Evolutionary conservation across 768 basidiomycete species (phyloP), one percentile per base, ranked within the genome.

Genomic region (Chalciporus pseudorubinellus): DNA sequence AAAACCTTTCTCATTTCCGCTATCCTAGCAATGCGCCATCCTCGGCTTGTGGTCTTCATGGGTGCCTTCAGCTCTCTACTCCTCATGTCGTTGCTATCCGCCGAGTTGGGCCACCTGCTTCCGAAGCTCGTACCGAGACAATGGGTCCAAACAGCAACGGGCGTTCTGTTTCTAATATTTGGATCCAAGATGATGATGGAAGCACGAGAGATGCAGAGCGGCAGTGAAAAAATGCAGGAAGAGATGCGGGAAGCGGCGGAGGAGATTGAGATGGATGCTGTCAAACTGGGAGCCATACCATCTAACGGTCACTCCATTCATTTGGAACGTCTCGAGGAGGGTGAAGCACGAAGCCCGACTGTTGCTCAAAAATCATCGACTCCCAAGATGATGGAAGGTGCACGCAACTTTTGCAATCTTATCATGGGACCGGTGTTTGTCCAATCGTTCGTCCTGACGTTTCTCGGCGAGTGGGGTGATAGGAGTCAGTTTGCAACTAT

Each of bases 401-500:
- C 82, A 6, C 79, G 92, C 59, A 95, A 95, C 66, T 85, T 93
- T 61, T 87, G 82, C 66, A 85, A 84, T 61, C 72, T 94, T 16
- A 69, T 95, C 58, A 72, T 98, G 18, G 93, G 91, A 1, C 95
- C 95, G 1, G 92, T 97, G 2, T 95, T 98, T 63, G 93, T 94
- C 3, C 94, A 99, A 69, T 84, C 92, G 0, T 98, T 99, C 62
- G 74, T 95, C 28, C 76, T 99, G 53, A 98, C 95, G 0, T 98
- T 98, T 71, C 76, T 99, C n/a, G 97, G 95, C 10, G 97, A 99
- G 72, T 98, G 97, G 97, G 95, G 97, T 1, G 97, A 98, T 72
- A 74, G 95, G 47, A 95, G 92, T 63, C 95, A 99, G 73, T 92
- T 98, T 60, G 89, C 97, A 2, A 98, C 97, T 2, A 95, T 98